Evolutionary conservation across 495 filamentous ascomycete species (phyloP).

Genomic region (Penicillium roqueforti): DNA sequence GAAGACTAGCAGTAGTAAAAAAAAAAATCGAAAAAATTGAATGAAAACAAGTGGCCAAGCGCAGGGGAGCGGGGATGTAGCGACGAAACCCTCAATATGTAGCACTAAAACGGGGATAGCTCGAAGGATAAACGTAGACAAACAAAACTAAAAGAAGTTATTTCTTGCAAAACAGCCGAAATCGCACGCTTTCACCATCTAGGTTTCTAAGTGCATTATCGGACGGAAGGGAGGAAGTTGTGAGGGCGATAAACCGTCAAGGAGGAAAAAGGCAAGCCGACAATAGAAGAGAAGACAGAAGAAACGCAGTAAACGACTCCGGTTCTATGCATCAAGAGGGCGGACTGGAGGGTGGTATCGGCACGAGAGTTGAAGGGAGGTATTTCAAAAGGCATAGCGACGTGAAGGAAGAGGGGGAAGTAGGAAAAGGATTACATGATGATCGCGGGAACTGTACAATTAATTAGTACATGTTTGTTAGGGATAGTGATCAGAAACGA

Average conservation of each 20-base stretch:
- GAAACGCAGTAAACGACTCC: constrained; percentile 41
- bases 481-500: neutral
- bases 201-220: constrained; percentile 21
- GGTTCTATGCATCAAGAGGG: constrained; percentile 40
- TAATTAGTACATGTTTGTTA: constrained; percentile 11
- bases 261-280: constrained; percentile 16
- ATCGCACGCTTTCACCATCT: constrained; percentile 24
- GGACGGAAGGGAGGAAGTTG: constrained; percentile 19
- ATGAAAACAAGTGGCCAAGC: constrained; percentile 6
- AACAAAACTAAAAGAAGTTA: constrained; percentile 23
- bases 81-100: constrained; percentile 6
- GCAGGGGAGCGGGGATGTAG: constrained; percentile 16
- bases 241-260: constrained; percentile 13
- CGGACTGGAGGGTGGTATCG: constrained; percentile 28
- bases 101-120: constrained; percentile 11
- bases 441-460: constrained; percentile 63
- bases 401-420: constrained; percentile 21
- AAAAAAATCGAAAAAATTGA: constrained; percentile 2
- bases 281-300: constrained; percentile 29
- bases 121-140: constrained; percentile 9
- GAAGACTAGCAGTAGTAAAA: constrained; percentile 12
- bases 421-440: constrained; percentile 63
- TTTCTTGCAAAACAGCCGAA: constrained; percentile 19
- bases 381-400: constrained; percentile 27
- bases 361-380: constrained; percentile 15